Evolutionary conservation across 306 rosid genomes (phyloP), one percentile per base, ranked within the genome.

Genomic region (Fagus sylvatica): DNA sequence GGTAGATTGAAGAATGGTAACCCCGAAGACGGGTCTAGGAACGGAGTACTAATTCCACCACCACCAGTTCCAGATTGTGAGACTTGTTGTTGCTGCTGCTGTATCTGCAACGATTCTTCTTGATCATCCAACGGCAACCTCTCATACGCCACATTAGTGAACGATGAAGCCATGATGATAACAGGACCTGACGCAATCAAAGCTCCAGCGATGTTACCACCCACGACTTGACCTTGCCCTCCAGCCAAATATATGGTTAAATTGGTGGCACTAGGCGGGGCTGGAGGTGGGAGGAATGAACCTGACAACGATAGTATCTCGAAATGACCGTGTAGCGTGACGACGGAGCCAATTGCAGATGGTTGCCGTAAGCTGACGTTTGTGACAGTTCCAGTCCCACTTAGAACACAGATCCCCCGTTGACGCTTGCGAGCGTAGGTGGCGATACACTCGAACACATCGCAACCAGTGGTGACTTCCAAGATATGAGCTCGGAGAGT

Each of bases 141-240:
- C 85, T 94, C 98, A 53, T 94, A 94, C 0, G 97, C 97, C 7
- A 94, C 97, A 73, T 94, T 92, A 6, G 98, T 92, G 34, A 94
- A 94, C 1, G 98, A 92, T 2, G 98, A 94, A 28, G 97, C 97
- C 40, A 94, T 92, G 6, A 94, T 93, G 43, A 91, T 94, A 8
- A 94, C 90, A 0, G 98, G 97, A 0, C 98, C 98, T 0, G 95
- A 84, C 1, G 98, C 98, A 43, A 92, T 77, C 77, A 94, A 78
- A 64, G 97, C 84, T 6, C 98, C 98, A 28, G 91, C 93, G 51
- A 94, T 93, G 78, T 92, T 94, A 0, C 98, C 98, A 51, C 98
- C 98, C 2, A 94, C 87, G 0, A 94, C 96, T 22, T 94, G 98
- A 1, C 98, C 98, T 53, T 92, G 95, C 0, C 98, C 98, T 0